Evolutionary conservation across 768 basidiomycete genomes (phyloP).

Genomic region (Russula lepida): DNA sequence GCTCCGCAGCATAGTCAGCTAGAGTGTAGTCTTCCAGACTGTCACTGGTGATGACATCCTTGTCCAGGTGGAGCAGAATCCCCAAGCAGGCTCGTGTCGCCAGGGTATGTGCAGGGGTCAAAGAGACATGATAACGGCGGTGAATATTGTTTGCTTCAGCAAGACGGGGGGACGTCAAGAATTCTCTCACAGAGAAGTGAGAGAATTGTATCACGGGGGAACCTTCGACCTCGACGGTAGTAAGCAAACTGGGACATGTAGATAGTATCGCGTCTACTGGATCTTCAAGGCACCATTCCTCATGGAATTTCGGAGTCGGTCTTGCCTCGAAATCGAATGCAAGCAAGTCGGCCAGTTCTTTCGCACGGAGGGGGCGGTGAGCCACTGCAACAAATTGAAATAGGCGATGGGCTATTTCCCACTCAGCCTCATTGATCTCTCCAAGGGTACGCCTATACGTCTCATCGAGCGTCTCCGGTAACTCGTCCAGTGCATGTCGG

Average conservation of each 20-base stretch:
- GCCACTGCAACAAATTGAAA: background rate
- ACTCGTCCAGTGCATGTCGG: background rate
- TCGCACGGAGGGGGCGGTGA: background rate
- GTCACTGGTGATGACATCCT: background rate
- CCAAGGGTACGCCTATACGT: background rate
- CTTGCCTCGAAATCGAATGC: background rate
- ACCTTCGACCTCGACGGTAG: background rate
- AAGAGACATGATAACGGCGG: background rate
- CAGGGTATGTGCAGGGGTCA: background rate
- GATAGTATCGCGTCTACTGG: background rate
- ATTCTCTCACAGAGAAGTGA: background rate
- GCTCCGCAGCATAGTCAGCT: background rate
- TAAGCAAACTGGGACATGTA: background rate
- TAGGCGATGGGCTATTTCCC: background rate
- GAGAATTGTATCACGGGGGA: background rate
- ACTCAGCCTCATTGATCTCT: background rate
- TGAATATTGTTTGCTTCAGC: background rate
- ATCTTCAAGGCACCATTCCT: background rate
- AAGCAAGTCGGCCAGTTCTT: background rate
- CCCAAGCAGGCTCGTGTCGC: background rate
- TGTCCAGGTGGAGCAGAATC: background rate
- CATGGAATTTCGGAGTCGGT: background rate
- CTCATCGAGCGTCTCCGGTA: background rate
- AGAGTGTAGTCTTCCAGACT: background rate
- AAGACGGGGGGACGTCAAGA: background rate